Evolutionary conservation across 805 yeast genomes (phyloP).

Genomic region (Candida easanensis): DNA sequence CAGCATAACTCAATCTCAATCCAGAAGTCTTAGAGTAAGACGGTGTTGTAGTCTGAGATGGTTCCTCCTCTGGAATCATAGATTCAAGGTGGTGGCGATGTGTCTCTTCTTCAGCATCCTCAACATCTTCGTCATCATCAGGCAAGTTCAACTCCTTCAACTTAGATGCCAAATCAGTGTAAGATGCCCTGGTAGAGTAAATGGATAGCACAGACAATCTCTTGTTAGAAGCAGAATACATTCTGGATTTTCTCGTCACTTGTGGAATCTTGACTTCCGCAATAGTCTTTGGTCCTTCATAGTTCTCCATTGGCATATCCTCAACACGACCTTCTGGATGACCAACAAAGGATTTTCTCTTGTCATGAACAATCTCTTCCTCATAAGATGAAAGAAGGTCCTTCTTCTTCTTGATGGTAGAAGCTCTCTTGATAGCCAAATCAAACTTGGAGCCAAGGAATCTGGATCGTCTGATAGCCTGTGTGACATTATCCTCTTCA

Average conservation of each 20-base stretch:
- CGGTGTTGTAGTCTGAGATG: conserved; percentile 6
- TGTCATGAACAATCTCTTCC: conserved; percentile 3
- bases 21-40: conserved; percentile 16
- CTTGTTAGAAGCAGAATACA: conserved; percentile 59
- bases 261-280: conserved; percentile 68
- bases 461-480: conserved; percentile 43
- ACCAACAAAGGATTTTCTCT: background rate
- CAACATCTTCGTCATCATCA: conserved; percentile 2
- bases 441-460: conserved; percentile 42
- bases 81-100: background rate
- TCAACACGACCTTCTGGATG: conserved; percentile 1
- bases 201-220: conserved; percentile 70
- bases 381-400: conserved; percentile 2
- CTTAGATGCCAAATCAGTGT: conserved; percentile 51
- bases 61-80: conserved; percentile 9
- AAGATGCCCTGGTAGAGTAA: conserved; percentile 66
- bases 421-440: conserved; percentile 29
- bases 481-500: conserved; percentile 31
- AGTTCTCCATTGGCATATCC: conserved; percentile 8
- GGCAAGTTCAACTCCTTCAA: conserved; percentile 27
- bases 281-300: conserved; percentile 44
- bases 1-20: conserved; percentile 37
- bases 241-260: conserved; percentile 65
- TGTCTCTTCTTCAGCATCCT: background rate
- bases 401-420: conserved; percentile 15